phyloP scores from a whole-genome alignment of 176 grass and related monocot species.

The Lolium perenne region DNA sequence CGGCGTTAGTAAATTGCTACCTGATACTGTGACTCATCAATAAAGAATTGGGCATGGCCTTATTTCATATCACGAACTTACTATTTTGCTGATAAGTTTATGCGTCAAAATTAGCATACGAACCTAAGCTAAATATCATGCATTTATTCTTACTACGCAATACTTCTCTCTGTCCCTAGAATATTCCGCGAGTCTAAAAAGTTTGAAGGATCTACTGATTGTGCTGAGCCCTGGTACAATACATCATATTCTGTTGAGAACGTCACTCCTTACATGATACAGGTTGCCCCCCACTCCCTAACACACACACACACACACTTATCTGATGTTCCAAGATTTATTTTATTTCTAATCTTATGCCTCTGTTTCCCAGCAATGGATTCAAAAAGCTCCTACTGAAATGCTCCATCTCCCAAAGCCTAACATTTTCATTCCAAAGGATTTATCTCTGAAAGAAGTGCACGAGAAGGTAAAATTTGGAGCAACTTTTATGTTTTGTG shows the following conservation, averaged over 20 bases:
- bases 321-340: constrained; percentile 1
- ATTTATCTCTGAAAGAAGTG: constrained; percentile 78
- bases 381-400: constrained; percentile 81
- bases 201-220: constrained; percentile 79
- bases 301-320: not conserved
- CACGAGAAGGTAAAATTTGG: constrained; percentile 67
- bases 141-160: constrained; percentile 19
- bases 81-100: constrained; percentile 28
- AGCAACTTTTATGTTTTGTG: not conserved
- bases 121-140: not conserved
- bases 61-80: constrained; percentile 16
- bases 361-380: constrained; percentile 74
- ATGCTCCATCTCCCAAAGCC: constrained; percentile 80
- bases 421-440: constrained; percentile 90
- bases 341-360: not conserved
- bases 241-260: constrained; percentile 78
- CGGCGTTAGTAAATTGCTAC: constrained; percentile 12
- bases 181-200: constrained; percentile 87
- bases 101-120: constrained; percentile 4
- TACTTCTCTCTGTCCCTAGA: constrained; percentile 54
- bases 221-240: constrained; percentile 85
- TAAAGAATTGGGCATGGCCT: not conserved
- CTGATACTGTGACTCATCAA: not conserved
- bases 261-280: constrained; percentile 63
- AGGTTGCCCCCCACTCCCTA: constrained; percentile 46